Conservation (phyloP, 345 rosid species). For the Moricandia moricandioides region DNA sequence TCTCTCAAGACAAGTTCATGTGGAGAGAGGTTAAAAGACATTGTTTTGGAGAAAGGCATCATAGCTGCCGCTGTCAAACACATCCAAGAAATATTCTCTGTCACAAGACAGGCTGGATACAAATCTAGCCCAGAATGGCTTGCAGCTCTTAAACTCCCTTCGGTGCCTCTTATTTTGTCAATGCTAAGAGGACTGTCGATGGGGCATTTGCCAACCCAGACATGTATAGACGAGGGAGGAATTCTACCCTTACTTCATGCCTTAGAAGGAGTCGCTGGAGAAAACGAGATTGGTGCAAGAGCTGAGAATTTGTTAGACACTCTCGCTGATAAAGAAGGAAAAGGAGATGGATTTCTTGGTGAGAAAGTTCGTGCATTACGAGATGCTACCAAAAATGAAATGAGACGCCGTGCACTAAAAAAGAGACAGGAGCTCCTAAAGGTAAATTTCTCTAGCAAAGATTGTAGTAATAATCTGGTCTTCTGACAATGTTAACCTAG, state of each 20-base stretch:
- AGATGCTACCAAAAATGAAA: conserved; percentile 89
- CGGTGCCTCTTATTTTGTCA: conserved; percentile 85
- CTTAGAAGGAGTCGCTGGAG: conserved; percentile 90
- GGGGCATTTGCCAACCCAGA: conserved; percentile 91
- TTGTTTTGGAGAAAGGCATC: conserved; percentile 84
- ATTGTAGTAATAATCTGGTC: conserved; percentile 5
- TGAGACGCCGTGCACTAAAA: conserved; percentile 85
- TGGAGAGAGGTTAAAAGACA: conserved; percentile 94
- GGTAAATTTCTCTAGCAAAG: conserved; percentile 45
- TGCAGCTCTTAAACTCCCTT: conserved; percentile 72
- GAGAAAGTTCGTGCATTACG: conserved; percentile 74
- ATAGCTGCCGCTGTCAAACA: conserved; percentile 75
- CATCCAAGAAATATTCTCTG: conserved; percentile 68
- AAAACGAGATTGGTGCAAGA: conserved; percentile 94
- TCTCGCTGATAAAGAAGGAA: conserved; percentile 80
- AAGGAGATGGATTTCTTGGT: conserved; percentile 91
- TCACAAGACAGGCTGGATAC: conserved; percentile 75
- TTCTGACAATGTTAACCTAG: conserved; percentile 27
- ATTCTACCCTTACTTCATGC: conserved; percentile 85
- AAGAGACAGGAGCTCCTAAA: conserved; percentile 79
- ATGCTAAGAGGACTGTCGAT: conserved; percentile 95
- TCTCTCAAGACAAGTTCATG: conserved; percentile 97
- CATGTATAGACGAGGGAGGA: conserved; percentile 79
- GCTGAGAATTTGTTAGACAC: conserved; percentile 97
- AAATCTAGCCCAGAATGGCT: conserved; percentile 73